Base-by-base conservation (phyloP, 108 stramenopile genomes). In the Cyclotella atomus region DNA sequence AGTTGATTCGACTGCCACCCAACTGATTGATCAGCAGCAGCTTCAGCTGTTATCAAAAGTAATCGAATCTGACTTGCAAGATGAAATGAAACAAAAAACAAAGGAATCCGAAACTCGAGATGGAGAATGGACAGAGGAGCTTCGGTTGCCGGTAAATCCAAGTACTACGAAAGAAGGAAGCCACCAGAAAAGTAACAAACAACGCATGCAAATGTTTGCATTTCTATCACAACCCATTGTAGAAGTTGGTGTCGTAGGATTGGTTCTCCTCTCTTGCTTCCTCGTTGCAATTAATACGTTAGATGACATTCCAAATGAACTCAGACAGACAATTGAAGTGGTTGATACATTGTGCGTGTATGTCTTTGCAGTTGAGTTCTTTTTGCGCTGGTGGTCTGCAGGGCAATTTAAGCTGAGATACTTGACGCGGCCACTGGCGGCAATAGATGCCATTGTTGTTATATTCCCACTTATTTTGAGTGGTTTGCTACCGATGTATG, bases 361-460 rank as follows among this genome's bases (percentile, higher is more conserved):
- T 43, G 34, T 88, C 0, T 88, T 91, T 74, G 78, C 79, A 1
- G 69, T 81, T 0, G 87, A 88, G 32, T 91, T 91, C 64, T 70
- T 83, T 45, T 50, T 81, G 20, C 59, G 90, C 44, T 91, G 90
- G 90, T 90, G 77, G 76, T 59, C 70, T 6, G 84, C 81, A 0
- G 84, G 84, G 0, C 44, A 76, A 19, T 82, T 85, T 36, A 72
- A 80, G 30, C 36, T 75, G 12, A 49, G 82, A 14, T 88, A 87
- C 47, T 34, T 91, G 14, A 50, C 86, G 12, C 76, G 83, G 27
- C 86, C 86, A 25, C 79, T 87, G 46, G 68, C 79, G 14, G 52
- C 82, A 10, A 73, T 89, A 2, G 93, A 94, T 71, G 68, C 87
- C 8, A 44, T 71, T 30, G 67, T 79, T 32, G 70, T 81, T 41